Evolutionary conservation across 1,284 basidiomycete genomes (phyloP), one percentile per base, ranked within the genome.

Genomic region (Rhizoctonia solani): DNA sequence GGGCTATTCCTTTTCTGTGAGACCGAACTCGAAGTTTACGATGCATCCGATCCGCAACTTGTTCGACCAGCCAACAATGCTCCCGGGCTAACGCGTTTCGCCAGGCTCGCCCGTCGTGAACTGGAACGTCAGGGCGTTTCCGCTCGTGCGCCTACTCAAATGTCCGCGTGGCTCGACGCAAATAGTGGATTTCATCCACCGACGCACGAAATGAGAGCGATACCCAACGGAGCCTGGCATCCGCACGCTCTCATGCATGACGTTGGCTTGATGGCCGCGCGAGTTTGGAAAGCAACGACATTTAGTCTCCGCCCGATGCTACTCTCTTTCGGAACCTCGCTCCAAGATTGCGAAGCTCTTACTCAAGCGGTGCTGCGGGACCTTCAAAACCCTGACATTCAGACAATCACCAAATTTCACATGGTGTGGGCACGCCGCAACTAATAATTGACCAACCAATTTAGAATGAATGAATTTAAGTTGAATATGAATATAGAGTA

Each of bases 1-100:
- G 69, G 69, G 32, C 63, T 70, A 50, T 70, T 70, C 54, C 61
- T 70, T 63, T 70, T 70, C 61, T 53, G 67, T 21, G 69, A 70
- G 54, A 49, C 53, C 37, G 69, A 70, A 44, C 59, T 70, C 30
- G 67, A 63, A 27, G 46, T 66, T 32, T 68, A 58, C 67, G 67
- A 66, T 61, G 59, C 59, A 37, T 54, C 61, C 42, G 69, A 67
- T 37, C 67, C 61, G 42, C 46, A 66, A 32, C 68, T 70, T 46
- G 69, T 67, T 49, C 54, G 52, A 30, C 53, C 50, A 39, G 65
- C 54, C 34, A 53, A 56, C 53, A 65, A 65, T 29, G 61, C 34
- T 30, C 69, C 50, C 42, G 69, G 55, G 29, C 65, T 56, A 56
- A 68, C 69, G 59, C 69, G 54, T 29, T 70, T 47, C 50, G 50